These are phyloP conservation scores for Raffaelea albimanens DNA, from an alignment of 2,329 filamentous ascomycete species.

Conservation along the genomic window DNA sequence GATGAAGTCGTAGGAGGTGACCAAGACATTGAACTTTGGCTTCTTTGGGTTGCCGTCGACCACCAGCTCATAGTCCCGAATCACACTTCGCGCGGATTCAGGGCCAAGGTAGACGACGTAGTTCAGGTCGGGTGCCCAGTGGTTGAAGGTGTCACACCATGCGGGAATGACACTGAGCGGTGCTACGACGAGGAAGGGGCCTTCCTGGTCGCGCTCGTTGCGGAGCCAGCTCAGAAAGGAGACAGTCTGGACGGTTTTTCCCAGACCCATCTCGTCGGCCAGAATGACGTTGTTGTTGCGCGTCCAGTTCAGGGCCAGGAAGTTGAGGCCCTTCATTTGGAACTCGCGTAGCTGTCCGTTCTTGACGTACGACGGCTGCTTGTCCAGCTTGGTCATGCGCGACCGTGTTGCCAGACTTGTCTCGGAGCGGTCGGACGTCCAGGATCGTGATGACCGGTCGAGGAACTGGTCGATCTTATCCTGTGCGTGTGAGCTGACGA, in stretches of 20 bases:
- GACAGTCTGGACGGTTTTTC: constrained; percentile 96
- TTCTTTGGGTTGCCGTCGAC: constrained; percentile 78
- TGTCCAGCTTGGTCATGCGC: constrained; percentile 62
- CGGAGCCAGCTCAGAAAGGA: constrained; percentile 95
- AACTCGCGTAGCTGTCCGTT: constrained; percentile 83
- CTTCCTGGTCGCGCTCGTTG: constrained; percentile 80
- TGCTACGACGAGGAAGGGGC: constrained; percentile 93
- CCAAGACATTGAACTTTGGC: constrained; percentile 92
- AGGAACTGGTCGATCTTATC: constrained; percentile 86
- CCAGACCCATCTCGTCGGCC: constrained; percentile 96
- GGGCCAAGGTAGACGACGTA: constrained; percentile 96
- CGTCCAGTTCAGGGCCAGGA: constrained; percentile 92
- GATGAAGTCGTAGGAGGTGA: constrained; percentile 97
- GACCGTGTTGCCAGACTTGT: constrained; percentile 66
- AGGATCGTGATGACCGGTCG: constrained; percentile 71
- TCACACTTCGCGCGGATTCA: constrained; percentile 74
- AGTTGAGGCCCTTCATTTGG: constrained; percentile 89
- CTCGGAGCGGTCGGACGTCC: constrained; percentile 71
- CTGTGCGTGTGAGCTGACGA: constrained; percentile 68
- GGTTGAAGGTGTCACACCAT: constrained; percentile 96
- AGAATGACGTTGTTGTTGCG: constrained; percentile 91
- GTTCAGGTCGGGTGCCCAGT: constrained; percentile 92
- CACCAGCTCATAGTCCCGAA: constrained; percentile 83
- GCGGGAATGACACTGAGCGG: constrained; percentile 94
- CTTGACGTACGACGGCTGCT: constrained; percentile 77